Conservation (phyloP, 2,329 filamentous ascomycete genomes). For the Beauveria brongniartii region DNA sequence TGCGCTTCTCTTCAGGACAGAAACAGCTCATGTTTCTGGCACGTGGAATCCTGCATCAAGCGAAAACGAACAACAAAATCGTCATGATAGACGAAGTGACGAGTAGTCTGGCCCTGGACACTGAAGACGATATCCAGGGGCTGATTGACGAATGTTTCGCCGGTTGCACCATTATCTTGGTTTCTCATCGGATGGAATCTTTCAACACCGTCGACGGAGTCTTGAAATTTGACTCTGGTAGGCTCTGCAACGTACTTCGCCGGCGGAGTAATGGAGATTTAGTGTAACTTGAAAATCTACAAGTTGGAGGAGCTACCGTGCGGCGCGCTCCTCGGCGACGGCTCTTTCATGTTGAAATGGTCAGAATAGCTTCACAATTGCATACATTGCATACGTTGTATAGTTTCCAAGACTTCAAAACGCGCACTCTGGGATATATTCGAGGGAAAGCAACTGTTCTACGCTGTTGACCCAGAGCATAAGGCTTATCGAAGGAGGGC, state of each 20-base stretch:
- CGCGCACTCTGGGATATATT: background rate
- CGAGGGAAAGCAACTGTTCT: background rate
- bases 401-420: too few species aligned
- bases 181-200: background rate
- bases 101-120: background rate
- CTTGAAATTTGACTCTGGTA: background rate
- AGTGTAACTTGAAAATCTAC: background rate
- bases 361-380: too few species aligned
- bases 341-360: too few species aligned
- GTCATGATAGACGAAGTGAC: constrained; percentile 5
- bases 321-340: too few species aligned
- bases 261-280: background rate
- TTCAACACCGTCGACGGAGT: background rate
- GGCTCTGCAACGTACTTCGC: background rate
- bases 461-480: background rate
- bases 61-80: background rate
- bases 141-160: background rate
- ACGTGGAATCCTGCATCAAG: background rate
- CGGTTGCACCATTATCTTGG: background rate
- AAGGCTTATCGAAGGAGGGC: background rate
- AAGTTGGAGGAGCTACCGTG: too few species aligned
- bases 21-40: constrained; percentile 6
- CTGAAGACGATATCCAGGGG: background rate
- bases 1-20: background rate
- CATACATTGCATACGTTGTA: too few species aligned